A percentile compares a stretch with the other conserved stretches of the same genome.
These are phyloP conservation scores for Tephrocybe sp. DNA, from an alignment of 768 basidiomycete species.

Conservation along the genomic window DNA sequence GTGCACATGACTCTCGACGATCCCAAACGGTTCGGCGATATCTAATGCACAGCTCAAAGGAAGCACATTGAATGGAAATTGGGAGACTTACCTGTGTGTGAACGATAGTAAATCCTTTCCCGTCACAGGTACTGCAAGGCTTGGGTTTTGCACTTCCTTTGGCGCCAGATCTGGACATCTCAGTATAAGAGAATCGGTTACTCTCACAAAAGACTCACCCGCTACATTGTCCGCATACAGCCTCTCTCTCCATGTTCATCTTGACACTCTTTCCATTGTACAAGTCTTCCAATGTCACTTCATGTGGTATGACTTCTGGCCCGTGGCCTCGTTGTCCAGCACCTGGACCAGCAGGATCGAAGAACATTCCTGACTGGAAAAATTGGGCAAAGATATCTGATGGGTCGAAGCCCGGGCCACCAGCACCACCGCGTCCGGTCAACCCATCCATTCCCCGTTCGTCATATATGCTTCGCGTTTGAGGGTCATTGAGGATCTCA, in stretches of 20 bases:
- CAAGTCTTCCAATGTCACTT: constrained; percentile 88
- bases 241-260: constrained; percentile 86
- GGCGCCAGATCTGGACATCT: constrained; percentile 58
- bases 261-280: constrained; percentile 89
- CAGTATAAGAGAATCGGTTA: constrained; percentile 2
- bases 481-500: constrained; percentile 73
- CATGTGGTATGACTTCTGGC: constrained; percentile 73
- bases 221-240: constrained; percentile 74
- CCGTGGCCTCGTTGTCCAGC: constrained; percentile 49
- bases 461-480: constrained; percentile 73
- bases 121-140: constrained; percentile 76
- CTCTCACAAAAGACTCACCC: constrained; percentile 48
- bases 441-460: constrained; percentile 69
- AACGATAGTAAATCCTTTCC: constrained; percentile 72
- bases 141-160: constrained; percentile 83
- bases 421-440: constrained; percentile 39
- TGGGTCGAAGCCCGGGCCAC: constrained; percentile 49
- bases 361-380: constrained; percentile 57
- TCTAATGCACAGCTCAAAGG: constrained; percentile 20
- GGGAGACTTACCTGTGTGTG: constrained; percentile 46
- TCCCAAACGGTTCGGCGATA: constrained; percentile 45
- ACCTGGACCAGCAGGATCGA: constrained; percentile 59
- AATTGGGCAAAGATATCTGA: constrained; percentile 75
- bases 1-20: constrained; percentile 55
- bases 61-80: neutral